Base-by-base conservation (phyloP, 169 alveolate genomes). In the Plasmodium vivax region DNA sequence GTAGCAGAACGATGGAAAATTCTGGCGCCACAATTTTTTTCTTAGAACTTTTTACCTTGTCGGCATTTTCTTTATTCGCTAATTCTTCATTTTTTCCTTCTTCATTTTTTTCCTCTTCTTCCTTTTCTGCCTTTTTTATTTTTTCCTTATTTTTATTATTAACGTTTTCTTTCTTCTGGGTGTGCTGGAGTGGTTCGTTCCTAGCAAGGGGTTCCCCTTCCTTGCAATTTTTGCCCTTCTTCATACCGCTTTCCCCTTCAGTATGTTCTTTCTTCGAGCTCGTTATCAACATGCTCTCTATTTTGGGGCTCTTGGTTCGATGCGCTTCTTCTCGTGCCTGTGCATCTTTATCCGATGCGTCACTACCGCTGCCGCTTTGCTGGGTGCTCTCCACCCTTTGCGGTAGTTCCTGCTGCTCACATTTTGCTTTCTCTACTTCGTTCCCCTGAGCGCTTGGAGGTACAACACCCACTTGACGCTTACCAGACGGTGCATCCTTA, bases 1-100 rank as follows among this genome's bases (percentile, higher is more conserved):
- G 96, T 92, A 97, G 93, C 73, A 97, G 96, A 12, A 96, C 97
- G 19, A 96, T 96, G 30, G 96, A 97, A 71, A 92, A 96, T 79
- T 72, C 95, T 45, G 92, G 94, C 36, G 93, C 96, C 47, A 51
- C 27, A 51, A 85, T 84, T 68, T 94, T 96, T 58, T 96, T 96
- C 83, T 79, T 83, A 43, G 91, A 80, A 41, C 82, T 47, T 87
- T 83, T 83, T 73, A 85, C 75, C 71, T 80, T 41, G 23, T 85
- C 82, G 27, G 54, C 92, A 62, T 94, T 72, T 32, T 84, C 92
- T 45, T 90, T 84, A 71, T 85, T 92, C 43, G 80, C 92, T 73
- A 51, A 71, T 85, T 83, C 56, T 80, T 93, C 88, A 72, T 80
- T 68, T 71, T 96, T 90, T 32, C 85, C 62, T 62, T 56, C 91